Base-by-base conservation (phyloP, 768 basidiomycete species). In the Rhizopogon roseolus region DNA sequence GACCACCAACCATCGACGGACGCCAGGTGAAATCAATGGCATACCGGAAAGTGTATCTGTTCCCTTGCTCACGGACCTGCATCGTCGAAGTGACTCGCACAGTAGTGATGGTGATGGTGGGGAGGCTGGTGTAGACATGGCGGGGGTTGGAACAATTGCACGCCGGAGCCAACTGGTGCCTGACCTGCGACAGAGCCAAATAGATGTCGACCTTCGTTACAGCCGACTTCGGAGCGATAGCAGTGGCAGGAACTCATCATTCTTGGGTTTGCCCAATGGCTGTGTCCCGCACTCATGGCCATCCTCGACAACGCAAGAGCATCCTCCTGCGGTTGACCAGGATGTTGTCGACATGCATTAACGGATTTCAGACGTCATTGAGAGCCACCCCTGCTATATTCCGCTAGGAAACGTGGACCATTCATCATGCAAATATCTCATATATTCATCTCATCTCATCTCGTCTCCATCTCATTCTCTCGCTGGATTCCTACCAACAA, bases 111-210 rank as follows among this genome's bases (percentile, higher is more conserved):
- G 51, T 19, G 64, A 61, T n/a, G 4, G 27, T 22, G 60, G 49
- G 1, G 66, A 68, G 52, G 66, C 62, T 39, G 69, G 56, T 32
- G 39, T 40, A 52, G 70, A 75, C 17, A 77, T 80, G 79, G 72
- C 73, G 9, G 78, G 78, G 8, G 57, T 80, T 8, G 78, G 78
- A 11, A 79, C 78, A 2, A 71, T 69, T 5, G 68, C 67, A 29
- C 60, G 75, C 3, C 63, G 71, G 25, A 67, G 73, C 54, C 40
- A 59, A 39, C 59, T 71, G 45, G 60, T 60, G 49, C 4, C 50
- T 4, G 55, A 41, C 17, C 14, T 62, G 3, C 29, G 29, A 8
- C 29, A 29, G 29, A 29, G 29, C 29, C 29, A 29, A 29, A 7
- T 32, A 2, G 29, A 2, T 32, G 6, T 32, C 4, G 29, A 32